Conservation (phyloP, 371 early-diverging fungal genomes). For the Apophysomyces sp. region DNA sequence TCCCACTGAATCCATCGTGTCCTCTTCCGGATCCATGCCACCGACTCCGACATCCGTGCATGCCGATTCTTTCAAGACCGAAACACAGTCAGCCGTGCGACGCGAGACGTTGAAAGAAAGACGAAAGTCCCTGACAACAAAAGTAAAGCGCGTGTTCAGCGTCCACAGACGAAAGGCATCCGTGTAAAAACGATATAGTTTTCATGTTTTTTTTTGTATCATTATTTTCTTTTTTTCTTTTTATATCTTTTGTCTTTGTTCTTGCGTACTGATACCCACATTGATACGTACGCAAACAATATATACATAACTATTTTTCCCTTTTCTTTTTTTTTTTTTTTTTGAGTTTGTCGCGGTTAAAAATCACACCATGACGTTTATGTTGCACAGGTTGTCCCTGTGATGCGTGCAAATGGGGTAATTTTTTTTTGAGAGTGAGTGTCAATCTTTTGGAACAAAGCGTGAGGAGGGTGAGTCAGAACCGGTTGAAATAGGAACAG, state of each 20-base stretch:
- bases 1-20: background rate
- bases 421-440: background rate
- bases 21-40: background rate
- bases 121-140: background rate
- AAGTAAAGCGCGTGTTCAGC: background rate
- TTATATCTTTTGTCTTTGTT: background rate
- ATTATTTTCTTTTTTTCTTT: background rate
- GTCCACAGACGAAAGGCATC: background rate
- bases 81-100: constrained; percentile 69
- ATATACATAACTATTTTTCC: background rate
- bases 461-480: background rate
- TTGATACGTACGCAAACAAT: background rate
- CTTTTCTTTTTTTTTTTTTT: background rate
- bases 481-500: background rate
- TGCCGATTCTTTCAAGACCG: constrained; percentile 64
- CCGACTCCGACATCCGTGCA: constrained; percentile 1
- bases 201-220: background rate
- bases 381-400: background rate
- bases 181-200: background rate
- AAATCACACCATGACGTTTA: constrained; percentile 1
- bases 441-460: background rate
- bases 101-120: constrained; percentile 76
- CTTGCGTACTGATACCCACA: background rate
- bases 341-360: too few relatives aligned
- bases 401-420: background rate